These are phyloP conservation scores for Rhodotorula sp. DNA, from an alignment of 1,284 basidiomycete genomes.

Conservation along the genomic window DNA sequence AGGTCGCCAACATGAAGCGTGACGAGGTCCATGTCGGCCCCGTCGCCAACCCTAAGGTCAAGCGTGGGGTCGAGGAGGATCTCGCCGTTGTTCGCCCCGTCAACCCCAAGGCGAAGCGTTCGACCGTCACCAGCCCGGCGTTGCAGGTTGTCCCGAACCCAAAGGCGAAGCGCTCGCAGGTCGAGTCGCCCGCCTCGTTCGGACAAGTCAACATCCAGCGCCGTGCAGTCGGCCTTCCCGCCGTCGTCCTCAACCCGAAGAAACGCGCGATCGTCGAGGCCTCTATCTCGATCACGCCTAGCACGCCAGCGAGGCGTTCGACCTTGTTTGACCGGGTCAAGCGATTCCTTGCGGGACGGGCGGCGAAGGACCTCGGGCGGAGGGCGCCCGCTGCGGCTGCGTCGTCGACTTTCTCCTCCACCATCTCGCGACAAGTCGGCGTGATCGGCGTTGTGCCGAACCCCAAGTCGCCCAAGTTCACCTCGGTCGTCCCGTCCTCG, in stretches of 20 bases:
- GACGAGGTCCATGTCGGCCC: not conserved
- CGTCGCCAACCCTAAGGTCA: slow-evolving; percentile 8
- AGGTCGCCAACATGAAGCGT: not conserved
- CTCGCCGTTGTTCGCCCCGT: not conserved
- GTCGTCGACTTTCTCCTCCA: not conserved
- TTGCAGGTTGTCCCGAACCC: slow-evolving; percentile 22
- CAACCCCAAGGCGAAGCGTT: slow-evolving; percentile 29
- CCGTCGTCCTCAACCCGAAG: slow-evolving; percentile 24
- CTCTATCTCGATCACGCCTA: slow-evolving; percentile 12
- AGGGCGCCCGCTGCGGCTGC: not conserved
- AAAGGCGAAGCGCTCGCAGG: slow-evolving; percentile 28
- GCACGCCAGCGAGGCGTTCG: slow-evolving; percentile 3
- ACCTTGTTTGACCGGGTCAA: slow-evolving; percentile 11
- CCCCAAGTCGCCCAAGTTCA: slow-evolving; percentile 28
- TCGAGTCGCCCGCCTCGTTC: not conserved
- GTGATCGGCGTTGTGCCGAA: slow-evolving; percentile 14
- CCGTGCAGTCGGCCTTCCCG: slow-evolving; percentile 7
- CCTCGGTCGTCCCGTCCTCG: not conserved
- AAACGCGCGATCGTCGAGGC: slow-evolving; percentile 22
- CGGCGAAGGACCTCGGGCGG: not conserved
- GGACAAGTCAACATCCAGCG: slow-evolving; percentile 4
- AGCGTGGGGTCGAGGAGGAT: not conserved
- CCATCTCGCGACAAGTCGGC: not conserved
- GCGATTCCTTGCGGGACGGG: slow-evolving; percentile 13
- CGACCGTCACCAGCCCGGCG: too few species aligned